Percentiles rank a stretch among this genome's conserved stretches.
Conservation (phyloP, 2,329 filamentous ascomycete genomes). For the Aspergillus pseudonomiae region DNA sequence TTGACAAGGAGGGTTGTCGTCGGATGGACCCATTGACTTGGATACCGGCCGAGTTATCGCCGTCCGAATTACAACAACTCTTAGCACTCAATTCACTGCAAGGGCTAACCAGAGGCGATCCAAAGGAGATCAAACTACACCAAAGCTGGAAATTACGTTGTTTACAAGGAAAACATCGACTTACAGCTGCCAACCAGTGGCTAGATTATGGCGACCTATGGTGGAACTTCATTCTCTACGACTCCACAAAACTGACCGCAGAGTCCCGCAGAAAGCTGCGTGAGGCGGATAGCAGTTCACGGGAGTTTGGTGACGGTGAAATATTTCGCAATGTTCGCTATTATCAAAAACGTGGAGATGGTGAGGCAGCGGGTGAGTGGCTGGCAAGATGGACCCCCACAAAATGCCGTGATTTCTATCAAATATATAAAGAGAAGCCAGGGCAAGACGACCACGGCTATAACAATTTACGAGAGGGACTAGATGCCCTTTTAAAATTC, state of each 20-base stretch:
- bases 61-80: background rate
- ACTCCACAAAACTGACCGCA: conserved; percentile 13
- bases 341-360: conserved; percentile 13
- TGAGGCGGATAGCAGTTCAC: conserved; percentile 11
- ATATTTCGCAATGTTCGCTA: conserved; percentile 19
- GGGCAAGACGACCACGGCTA: conserved; percentile 7
- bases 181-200: conserved; percentile 14
- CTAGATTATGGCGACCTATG: conserved; percentile 13
- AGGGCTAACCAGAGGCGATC: background rate
- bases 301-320: conserved; percentile 17
- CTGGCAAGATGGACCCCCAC: conserved; percentile 18
- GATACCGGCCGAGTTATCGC: conserved; percentile 8
- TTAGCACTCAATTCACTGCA: background rate
- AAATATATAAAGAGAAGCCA: conserved; percentile 11
- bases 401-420: conserved; percentile 19
- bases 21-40: conserved; percentile 15
- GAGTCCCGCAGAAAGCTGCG: conserved; percentile 12
- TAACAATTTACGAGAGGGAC: background rate
- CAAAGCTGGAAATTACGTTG: conserved; percentile 8
- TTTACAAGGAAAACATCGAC: conserved; percentile 17
- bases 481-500: conserved; percentile 17
- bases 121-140: conserved; percentile 1
- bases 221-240: conserved; percentile 18
- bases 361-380: conserved; percentile 14
- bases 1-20: conserved; percentile 19